These are phyloP conservation scores for Anthoceros angustus DNA, from an alignment of 225 moss, liverwort and hornwort species.

Conservation along the genomic window DNA sequence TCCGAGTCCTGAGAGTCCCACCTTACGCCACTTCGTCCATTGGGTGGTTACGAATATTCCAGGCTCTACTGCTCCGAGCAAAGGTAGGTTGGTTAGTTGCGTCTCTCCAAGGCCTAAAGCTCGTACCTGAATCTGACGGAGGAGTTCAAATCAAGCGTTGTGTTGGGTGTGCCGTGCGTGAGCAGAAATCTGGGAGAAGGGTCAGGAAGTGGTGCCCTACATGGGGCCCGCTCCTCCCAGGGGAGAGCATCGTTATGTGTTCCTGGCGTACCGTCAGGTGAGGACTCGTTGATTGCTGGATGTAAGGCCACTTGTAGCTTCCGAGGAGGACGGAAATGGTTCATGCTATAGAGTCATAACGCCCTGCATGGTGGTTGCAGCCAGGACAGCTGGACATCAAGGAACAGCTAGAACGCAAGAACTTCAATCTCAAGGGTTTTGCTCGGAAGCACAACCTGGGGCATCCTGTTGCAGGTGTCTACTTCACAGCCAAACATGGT, in stretches of 20 bases:
- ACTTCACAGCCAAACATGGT: constrained; percentile 9
- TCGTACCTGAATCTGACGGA: background rate
- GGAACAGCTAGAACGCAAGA: background rate
- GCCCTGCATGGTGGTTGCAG: background rate
- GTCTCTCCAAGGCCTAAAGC: background rate
- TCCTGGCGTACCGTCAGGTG: constrained; percentile 11
- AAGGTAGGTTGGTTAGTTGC: background rate
- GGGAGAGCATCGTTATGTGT: constrained; percentile 12
- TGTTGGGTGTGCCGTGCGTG: background rate
- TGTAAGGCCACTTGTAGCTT: background rate
- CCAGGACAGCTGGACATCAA: background rate
- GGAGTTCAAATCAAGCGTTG: background rate
- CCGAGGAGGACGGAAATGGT: background rate
- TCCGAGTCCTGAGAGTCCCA: constrained; percentile 8
- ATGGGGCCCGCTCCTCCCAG: constrained; percentile 11
- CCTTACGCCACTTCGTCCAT: constrained; percentile 7
- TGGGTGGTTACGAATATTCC: constrained; percentile 10
- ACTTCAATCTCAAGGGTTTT: background rate
- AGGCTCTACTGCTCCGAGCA: constrained; percentile 7
- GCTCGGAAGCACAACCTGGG: constrained; percentile 7
- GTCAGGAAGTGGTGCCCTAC: constrained; percentile 8
- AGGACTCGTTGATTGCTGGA: background rate
- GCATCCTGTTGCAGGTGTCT: constrained; percentile 8
- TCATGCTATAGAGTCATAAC: background rate
- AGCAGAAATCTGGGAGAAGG: constrained; percentile 8